Base-by-base conservation (phyloP, 495 filamentous ascomycete species). In the Cudoniella acicularis region DNA sequence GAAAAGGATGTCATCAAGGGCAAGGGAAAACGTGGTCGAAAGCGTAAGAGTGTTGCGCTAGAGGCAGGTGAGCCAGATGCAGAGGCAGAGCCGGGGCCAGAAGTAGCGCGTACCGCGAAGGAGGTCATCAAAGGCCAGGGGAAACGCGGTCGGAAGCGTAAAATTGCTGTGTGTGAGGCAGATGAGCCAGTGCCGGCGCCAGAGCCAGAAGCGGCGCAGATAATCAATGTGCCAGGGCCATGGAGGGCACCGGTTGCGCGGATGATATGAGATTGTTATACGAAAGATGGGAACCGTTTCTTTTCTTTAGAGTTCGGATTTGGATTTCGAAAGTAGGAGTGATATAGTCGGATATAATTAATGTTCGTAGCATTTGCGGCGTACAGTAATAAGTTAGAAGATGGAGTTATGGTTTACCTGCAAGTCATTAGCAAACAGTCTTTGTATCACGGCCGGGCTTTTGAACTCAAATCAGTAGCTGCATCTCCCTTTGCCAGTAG, bases 111-210 rank as follows among this genome's bases (percentile, higher is more conserved):
- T 48, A 62, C 67, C 53, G 64, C 64, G 25, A 60, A 70, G 59
- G 30, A 62, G 57, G 57, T 46, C 21, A 65, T 18, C 43, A 55
- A 55, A 8, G 22, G 52, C 40, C 18, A 9, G 40, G 26, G 13
- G 46, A 57, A 67, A 67, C 63, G 65, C 61, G 54, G 63, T 56
- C 43, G 65, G 65, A 52, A 63, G 65, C 59, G 65, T 67, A 60
- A 67, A 65, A 41, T 8, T 41, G 36, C 36, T 41, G 36, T 16
- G 16, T 16, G 16, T 9, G 36, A 41, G 16, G 36, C 36, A 48
- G 45, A 17, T 48, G 45, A 48, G 45, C 18, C 49, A 26, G 49
- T 9, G 49, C 49, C 49, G n/a, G n/a, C n/a, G n/a, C n/a, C n/a
- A 26, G 25, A 52, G 49, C 49, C 49, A 52, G 49, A 52, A 52